Base-by-base conservation (phyloP, 2,329 filamentous ascomycete genomes). In the Aspergillus sojae region DNA sequence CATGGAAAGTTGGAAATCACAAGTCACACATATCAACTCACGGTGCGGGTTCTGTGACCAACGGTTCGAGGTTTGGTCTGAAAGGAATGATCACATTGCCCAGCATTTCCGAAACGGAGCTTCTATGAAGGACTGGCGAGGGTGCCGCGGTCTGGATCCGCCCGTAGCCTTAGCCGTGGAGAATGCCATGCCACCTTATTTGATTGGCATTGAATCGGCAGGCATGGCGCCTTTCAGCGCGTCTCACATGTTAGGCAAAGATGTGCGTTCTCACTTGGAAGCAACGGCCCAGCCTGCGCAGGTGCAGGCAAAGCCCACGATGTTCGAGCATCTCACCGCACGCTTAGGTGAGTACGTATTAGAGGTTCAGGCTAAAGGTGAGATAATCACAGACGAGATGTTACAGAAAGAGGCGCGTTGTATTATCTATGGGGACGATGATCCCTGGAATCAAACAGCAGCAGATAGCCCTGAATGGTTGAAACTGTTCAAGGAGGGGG, bases 1-100 rank as follows among this genome's bases (percentile, higher is more conserved):
- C 78, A 86, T 87, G 84, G 82, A 86, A 3, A 74, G 72, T 5
- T 88, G 85, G 85, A 66, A 63, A 23, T 39, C 52, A 1, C 79
- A 81, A 48, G 80, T 81, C 0, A 79, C 79, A 30, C 78, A 79
- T 58, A 81, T 87, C 72, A 84, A 82, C 50, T 75, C 73, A 2
- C 62, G 72, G 4, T 78, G 76, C 55, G 76, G 76, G 21, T 77
- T 78, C 62, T 78, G 76, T 55, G 66, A 64, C 67, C 67, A 68
- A 32, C 67, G 58, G 5, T 76, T 79, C 61, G 65, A 65, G 1
- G 71, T 70, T 1, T 79, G 77, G 77, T 62, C 71, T 39, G 70
- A 71, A 11, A 68, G 78, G 10, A 75, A 72, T 12, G 74, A 78
- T 46, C 78, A 80, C 65, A 60, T 79, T 23, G 77, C 77, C 9